phyloP scores from a whole-genome alignment of 495 filamentous ascomycete species.

The Apodospora peruviana region DNA sequence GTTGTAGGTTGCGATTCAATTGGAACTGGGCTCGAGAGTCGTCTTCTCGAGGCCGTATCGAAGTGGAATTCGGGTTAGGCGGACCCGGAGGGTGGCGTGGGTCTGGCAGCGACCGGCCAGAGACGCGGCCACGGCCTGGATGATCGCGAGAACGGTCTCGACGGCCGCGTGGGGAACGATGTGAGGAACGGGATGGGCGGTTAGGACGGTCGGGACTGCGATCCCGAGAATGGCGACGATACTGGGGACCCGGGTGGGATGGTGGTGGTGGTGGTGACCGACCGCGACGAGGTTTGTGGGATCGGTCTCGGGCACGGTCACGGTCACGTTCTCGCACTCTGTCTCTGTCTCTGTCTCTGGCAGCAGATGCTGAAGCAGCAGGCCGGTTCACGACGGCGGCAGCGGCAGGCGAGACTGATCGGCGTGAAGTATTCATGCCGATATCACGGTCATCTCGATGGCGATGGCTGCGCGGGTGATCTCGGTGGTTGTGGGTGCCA shows the following conservation, averaged over 20 bases:
- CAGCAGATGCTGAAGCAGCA: conserved; percentile 6
- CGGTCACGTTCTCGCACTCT: conserved; percentile 18
- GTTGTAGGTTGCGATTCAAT: conserved; percentile 5
- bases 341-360: neutral
- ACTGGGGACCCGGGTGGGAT: conserved; percentile 5
- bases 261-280: conserved; percentile 1
- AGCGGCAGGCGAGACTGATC: conserved; percentile 24
- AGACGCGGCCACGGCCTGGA: conserved; percentile 26
- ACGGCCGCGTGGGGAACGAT: conserved; percentile 19
- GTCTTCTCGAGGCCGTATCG: conserved; percentile 17
- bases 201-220: conserved; percentile 30
- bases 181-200: conserved; percentile 21
- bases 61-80: neutral
- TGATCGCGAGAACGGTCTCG: conserved; percentile 29
- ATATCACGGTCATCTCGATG: conserved; percentile 23
- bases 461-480: conserved; percentile 17
- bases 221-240: conserved; percentile 18
- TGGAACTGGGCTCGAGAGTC: neutral
- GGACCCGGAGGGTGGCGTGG: conserved; percentile 14
- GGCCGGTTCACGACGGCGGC: conserved; percentile 25
- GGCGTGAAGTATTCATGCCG: conserved; percentile 35
- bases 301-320: conserved; percentile 12
- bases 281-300: conserved; percentile 5
- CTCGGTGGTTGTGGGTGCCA: conserved; percentile 23
- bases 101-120: conserved; percentile 22